These are phyloP conservation scores for Castanea crenata DNA, from an alignment of 306 rosid species.

Conservation along the genomic window DNA sequence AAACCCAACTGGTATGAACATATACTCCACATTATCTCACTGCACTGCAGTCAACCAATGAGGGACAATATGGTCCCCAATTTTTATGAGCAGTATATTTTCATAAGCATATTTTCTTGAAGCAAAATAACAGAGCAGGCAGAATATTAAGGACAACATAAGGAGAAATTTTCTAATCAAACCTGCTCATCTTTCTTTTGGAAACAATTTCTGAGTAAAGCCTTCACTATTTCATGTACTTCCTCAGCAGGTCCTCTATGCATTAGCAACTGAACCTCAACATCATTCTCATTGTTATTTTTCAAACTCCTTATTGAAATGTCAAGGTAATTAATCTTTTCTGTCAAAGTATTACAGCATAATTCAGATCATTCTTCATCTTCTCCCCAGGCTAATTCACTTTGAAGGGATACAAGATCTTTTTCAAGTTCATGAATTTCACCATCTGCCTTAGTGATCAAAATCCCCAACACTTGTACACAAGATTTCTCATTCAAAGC, in stretches of 20 bases:
- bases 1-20: too few relatives aligned
- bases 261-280: slow-evolving; percentile 33
- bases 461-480: slow-evolving; percentile 53
- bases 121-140: not conserved
- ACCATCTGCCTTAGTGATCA: slow-evolving; percentile 46
- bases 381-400: slow-evolving; percentile 42
- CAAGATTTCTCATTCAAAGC: slow-evolving; percentile 52
- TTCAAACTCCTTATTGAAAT: slow-evolving; percentile 40
- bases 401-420: slow-evolving; percentile 53
- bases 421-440: slow-evolving; percentile 65
- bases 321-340: slow-evolving; percentile 45
- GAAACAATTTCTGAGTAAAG: slow-evolving; percentile 25
- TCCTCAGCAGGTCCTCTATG: slow-evolving; percentile 47
- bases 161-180: slow-evolving; percentile 19
- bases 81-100: not conserved
- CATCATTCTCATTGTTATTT: slow-evolving; percentile 23
- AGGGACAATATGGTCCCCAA: not conserved
- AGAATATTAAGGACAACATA: not conserved
- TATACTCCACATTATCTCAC: not conserved
- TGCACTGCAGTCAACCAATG: not conserved
- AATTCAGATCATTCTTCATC: slow-evolving; percentile 48
- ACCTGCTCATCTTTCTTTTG: slow-evolving; percentile 53
- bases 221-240: slow-evolving; percentile 51
- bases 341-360: slow-evolving; percentile 47
- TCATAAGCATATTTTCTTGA: too few relatives aligned